Base-by-base conservation (phyloP, 345 rosid genomes). In the Turnera subulata region DNA sequence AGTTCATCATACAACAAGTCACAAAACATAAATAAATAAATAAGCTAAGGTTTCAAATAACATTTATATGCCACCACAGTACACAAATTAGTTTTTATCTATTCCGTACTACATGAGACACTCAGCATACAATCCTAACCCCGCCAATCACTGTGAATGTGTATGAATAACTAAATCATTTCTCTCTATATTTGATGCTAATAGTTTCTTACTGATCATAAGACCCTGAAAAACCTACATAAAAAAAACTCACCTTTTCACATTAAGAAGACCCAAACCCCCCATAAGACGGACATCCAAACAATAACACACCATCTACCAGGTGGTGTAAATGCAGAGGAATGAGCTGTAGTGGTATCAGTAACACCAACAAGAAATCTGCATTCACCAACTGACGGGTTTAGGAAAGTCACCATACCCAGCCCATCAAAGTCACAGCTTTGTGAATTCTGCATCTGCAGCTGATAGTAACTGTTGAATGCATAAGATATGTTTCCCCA, bases 381-480 rank as follows among this genome's bases (percentile, higher is more conserved):
- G 69, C 96, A 89, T 6, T 85, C 86, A 23, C 99, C 97, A 22
- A 89, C 80, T 0, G 97, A 93, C 20, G 97, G 99, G 54, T 93
- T 80, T 22, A 83, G 75, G 79, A 81, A 93, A 42, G 96, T 89
- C 58, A 93, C 81, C 72, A 93, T 70, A 49, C 99, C 97, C 55
- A 82, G 85, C 50, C 97, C 99, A 49, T 85, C 99, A 19, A 89
- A 89, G 62, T 87, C 82, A 42, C 97, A 89, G 79, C 97, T 89
- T 65, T 59, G 75, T 24, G 76, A 84, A 11, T 82, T 74, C 71
- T 93, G 99, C 89, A 78, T 79, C 64, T 75, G 91, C 67, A 81
- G 47, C 80, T 93, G 99, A 73, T 93, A 93, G 75, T 83, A 93
- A 64, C 99, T 89, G 68, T 93, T 93, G 82, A 93, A 93, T 59